These are phyloP conservation scores for Cladosporium sp. DNA, from an alignment of 2,329 filamentous ascomycete genomes.

Conservation along the genomic window DNA sequence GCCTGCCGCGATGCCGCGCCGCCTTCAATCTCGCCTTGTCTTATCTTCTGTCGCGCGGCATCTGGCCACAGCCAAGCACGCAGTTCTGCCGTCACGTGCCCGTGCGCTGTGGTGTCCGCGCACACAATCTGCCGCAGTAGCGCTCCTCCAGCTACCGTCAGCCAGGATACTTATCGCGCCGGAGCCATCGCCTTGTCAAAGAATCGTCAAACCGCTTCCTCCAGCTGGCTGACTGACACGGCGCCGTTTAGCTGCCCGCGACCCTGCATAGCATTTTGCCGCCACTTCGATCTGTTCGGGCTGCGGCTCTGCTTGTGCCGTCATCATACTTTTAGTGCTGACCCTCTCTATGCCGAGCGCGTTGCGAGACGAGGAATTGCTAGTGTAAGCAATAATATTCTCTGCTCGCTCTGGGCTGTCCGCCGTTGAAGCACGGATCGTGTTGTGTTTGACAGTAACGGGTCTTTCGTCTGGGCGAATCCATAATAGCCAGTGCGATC, in stretches of 20 bases:
- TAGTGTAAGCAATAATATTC: not conserved
- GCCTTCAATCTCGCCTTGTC: slow-evolving; percentile 14
- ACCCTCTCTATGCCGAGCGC: not conserved
- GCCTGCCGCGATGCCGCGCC: slow-evolving; percentile 5
- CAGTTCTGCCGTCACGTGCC: not conserved
- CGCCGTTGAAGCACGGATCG: not conserved
- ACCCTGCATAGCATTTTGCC: slow-evolving; percentile 13
- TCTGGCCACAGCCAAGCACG: slow-evolving; percentile 12
- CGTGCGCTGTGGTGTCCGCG: not conserved
- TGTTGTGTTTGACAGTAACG: not conserved
- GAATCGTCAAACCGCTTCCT: slow-evolving; percentile 11
- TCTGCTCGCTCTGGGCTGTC: not conserved
- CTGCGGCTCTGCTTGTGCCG: slow-evolving; percentile 10
- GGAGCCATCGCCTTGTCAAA: slow-evolving; percentile 9
- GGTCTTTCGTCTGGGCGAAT: not conserved
- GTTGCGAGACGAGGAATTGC: not conserved
- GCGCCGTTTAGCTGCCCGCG: not conserved
- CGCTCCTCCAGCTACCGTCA: not conserved
- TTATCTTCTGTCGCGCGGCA: slow-evolving; percentile 4
- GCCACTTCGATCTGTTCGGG: not conserved
- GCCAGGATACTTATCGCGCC: slow-evolving; percentile 9
- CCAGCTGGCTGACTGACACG: not conserved
- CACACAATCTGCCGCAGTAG: slow-evolving; percentile 10
- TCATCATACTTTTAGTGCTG: slow-evolving; percentile 4
- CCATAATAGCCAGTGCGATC: not conserved